phyloP scores from a whole-genome alignment of 352 stramenopile genomes.

The Phytophthora syringae region DNA sequence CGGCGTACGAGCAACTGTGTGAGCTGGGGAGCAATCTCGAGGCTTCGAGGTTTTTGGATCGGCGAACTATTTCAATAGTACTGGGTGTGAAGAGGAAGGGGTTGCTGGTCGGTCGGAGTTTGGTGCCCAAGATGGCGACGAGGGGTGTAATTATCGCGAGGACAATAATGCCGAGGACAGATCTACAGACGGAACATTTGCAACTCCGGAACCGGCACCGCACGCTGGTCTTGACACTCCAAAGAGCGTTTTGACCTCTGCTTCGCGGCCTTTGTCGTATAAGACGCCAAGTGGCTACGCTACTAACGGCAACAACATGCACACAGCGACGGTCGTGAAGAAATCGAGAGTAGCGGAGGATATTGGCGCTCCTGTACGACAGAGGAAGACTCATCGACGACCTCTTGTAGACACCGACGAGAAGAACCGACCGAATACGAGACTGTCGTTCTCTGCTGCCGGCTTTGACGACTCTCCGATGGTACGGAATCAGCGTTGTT shows the following conservation, averaged over 20 bases:
- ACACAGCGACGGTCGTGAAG: constrained; percentile 52
- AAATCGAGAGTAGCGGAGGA: constrained; percentile 53
- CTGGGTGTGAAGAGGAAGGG: constrained; percentile 9
- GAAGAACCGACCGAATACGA: constrained; percentile 50
- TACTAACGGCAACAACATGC: constrained; percentile 21
- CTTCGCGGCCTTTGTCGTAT: constrained; percentile 30
- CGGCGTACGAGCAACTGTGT: constrained; percentile 93
- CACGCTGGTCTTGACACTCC: constrained; percentile 35
- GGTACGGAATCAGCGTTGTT: constrained; percentile 33
- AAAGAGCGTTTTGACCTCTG: constrained; percentile 14
- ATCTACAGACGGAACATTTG: constrained; percentile 32
- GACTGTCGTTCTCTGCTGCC: constrained; percentile 67
- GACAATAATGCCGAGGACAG: constrained; percentile 39
- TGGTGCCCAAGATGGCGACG: constrained; percentile 10
- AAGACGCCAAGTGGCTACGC: constrained; percentile 43
- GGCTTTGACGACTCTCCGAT: constrained; percentile 58
- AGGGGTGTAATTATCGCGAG: constrained; percentile 15
- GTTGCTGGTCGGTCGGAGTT: constrained; percentile 17
- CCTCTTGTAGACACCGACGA: constrained; percentile 68
- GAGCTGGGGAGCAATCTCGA: constrained; percentile 89
- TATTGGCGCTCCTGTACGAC: constrained; percentile 45
- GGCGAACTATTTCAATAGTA: constrained; percentile 51
- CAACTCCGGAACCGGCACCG: constrained; percentile 37
- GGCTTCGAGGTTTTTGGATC: constrained; percentile 66
- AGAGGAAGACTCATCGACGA: constrained; percentile 55